Percentiles rank a stretch among this genome's conserved stretches.
phyloP scores from a whole-genome alignment of 1,284 basidiomycete genomes.

The Fistulina hepatica region DNA sequence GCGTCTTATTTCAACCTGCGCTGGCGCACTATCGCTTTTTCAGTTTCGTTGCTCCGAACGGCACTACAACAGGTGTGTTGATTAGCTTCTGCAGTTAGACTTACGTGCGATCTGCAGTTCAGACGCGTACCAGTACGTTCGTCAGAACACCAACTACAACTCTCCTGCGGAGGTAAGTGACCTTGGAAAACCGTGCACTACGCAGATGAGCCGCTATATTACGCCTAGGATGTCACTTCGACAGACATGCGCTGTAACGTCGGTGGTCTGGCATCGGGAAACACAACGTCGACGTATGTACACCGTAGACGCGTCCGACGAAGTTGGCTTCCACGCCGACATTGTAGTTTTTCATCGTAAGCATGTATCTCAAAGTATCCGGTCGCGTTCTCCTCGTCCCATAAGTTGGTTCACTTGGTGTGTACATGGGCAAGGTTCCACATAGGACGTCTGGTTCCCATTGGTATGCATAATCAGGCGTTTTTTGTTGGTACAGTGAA shows the following conservation, averaged over 20 bases:
- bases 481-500: constrained; percentile 22
- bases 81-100: too few species aligned
- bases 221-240: constrained; percentile 27
- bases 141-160: neutral
- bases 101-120: too few species aligned
- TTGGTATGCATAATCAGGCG: constrained; percentile 18
- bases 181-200: too few species aligned
- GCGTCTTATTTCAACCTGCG: neutral
- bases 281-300: constrained; percentile 23
- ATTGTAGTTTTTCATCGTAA: constrained; percentile 30
- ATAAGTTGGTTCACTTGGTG: constrained; percentile 18
- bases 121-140: constrained; percentile 1
- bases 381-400: too few species aligned
- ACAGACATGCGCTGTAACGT: constrained; percentile 34
- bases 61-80: neutral
- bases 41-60: neutral
- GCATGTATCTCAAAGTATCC: constrained; percentile 16
- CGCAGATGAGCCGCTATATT: too few species aligned
- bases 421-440: constrained; percentile 23
- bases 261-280: constrained; percentile 21
- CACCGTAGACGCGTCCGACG: constrained; percentile 26
- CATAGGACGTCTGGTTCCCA: constrained; percentile 14
- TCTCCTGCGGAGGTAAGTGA: neutral
- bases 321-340: constrained; percentile 25
- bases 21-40: neutral